Percentiles rank a stretch among this genome's conserved stretches.
Conservation (phyloP, 768 basidiomycete genomes). For the Tephrocybe sp. region DNA sequence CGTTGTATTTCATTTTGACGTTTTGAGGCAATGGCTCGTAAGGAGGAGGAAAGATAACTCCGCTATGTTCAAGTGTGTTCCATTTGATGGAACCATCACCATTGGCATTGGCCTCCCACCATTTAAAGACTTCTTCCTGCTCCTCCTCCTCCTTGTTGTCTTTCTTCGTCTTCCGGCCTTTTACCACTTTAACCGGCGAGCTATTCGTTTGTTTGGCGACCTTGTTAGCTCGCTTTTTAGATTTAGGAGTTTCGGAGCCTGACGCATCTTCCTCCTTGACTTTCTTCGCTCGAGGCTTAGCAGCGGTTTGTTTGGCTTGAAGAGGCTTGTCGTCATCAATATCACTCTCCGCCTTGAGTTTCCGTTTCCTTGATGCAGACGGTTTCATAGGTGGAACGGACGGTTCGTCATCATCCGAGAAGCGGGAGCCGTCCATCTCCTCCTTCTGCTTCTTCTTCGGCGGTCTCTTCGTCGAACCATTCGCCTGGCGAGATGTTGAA, state of each 20-base stretch:
- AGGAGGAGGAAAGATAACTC: constrained; percentile 94
- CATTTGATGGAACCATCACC: constrained; percentile 85
- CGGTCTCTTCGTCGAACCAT: constrained; percentile 50
- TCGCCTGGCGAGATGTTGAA: constrained; percentile 44
- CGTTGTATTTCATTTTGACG: constrained; percentile 95
- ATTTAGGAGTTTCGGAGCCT: constrained; percentile 42
- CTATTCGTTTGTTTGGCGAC: constrained; percentile 39
- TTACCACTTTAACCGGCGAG: constrained; percentile 39
- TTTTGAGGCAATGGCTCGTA: constrained; percentile 81
- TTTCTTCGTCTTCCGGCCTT: constrained; percentile 50
- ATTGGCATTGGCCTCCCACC: constrained; percentile 83
- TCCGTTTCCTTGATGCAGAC: constrained; percentile 38
- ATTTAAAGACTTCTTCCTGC: constrained; percentile 76
- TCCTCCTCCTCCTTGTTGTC: constrained; percentile 68
- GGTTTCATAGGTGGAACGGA: constrained; percentile 38
- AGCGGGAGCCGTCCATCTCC: constrained; percentile 30
- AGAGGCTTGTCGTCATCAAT: constrained; percentile 46
- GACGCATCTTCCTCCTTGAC: constrained; percentile 51
- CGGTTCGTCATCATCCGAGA: constrained; percentile 38
- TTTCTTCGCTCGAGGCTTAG: constrained; percentile 53
- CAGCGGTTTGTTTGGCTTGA: constrained; percentile 41
- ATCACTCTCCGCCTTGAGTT: constrained; percentile 52
- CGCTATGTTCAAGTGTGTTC: constrained; percentile 93
- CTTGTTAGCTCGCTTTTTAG: constrained; percentile 45
- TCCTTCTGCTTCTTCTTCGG: constrained; percentile 70